Evolutionary conservation across 768 basidiomycete species (phyloP).

Genomic region (Lanmaoa pseudosensibilis): DNA sequence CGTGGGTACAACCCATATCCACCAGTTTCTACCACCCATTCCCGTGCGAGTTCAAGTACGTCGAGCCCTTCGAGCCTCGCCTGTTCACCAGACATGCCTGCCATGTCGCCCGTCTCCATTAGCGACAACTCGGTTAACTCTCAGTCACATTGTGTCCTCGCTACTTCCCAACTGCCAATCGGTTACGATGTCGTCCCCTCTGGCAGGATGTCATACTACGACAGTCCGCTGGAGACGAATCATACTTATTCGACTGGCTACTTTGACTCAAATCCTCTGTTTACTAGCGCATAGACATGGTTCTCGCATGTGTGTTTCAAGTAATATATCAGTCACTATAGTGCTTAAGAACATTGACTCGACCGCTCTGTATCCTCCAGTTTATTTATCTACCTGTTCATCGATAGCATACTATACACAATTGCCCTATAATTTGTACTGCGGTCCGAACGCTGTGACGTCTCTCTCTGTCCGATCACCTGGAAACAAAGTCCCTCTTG

Average conservation of each 20-base stretch:
- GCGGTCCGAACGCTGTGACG: slow-evolving; percentile 14
- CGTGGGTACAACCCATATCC: slow-evolving; percentile 63
- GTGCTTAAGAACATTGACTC: slow-evolving; percentile 15
- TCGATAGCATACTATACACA: slow-evolving; percentile 17
- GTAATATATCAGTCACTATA: slow-evolving; percentile 25
- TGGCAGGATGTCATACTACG: slow-evolving; percentile 29
- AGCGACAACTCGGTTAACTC: slow-evolving; percentile 10
- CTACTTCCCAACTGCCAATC: slow-evolving; percentile 18
- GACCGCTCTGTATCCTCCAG: slow-evolving; percentile 27
- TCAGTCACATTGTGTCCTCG: slow-evolving; percentile 25
- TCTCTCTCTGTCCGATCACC: background rate
- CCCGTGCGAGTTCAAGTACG: slow-evolving; percentile 31
- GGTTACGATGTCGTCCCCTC: slow-evolving; percentile 27
- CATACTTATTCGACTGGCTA: slow-evolving; percentile 20
- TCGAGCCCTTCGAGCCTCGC: slow-evolving; percentile 33
- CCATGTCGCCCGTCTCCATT: slow-evolving; percentile 21
- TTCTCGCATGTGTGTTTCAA: background rate
- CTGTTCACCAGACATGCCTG: slow-evolving; percentile 30
- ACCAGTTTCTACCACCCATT: slow-evolving; percentile 22
- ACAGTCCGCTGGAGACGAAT: slow-evolving; percentile 22
- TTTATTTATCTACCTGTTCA: slow-evolving; percentile 23
- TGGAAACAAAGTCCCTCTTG: slow-evolving; percentile 3
- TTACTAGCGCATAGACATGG: slow-evolving; percentile 23
- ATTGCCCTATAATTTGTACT: slow-evolving; percentile 9
- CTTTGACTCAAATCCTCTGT: slow-evolving; percentile 26